Conservation (phyloP, 352 stramenopile genomes). For the Phytopythium litorale region DNA sequence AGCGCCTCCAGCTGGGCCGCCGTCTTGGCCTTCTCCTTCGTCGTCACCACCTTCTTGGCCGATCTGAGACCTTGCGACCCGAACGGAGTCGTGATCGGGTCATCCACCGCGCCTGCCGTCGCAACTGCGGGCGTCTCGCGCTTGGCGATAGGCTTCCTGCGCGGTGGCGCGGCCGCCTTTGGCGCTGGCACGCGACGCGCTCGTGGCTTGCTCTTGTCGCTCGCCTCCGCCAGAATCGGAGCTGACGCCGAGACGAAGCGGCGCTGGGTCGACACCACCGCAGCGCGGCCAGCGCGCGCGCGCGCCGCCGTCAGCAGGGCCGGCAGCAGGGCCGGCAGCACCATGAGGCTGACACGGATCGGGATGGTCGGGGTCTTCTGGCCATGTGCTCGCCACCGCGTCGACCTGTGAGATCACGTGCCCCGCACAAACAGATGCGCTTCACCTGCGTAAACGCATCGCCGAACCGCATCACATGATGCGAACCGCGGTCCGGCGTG, state of each 20-base stretch:
- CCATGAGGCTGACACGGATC: neutral
- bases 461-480: neutral
- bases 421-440: neutral
- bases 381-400: neutral
- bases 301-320: neutral
- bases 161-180: neutral
- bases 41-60: neutral
- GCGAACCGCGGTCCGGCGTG: neutral
- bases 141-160: neutral
- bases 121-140: neutral
- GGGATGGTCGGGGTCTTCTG: neutral
- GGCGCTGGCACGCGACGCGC: neutral
- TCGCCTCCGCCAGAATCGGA: neutral
- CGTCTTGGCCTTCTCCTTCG: conserved; percentile 10
- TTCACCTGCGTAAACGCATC: neutral
- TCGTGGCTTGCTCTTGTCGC: neutral
- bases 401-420: neutral
- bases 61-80: neutral
- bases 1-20: conserved; percentile 35
- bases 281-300: conserved; percentile 2
- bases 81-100: neutral
- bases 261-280: neutral
- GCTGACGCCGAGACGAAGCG: neutral
- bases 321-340: neutral
- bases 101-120: neutral